Base-by-base conservation (phyloP, 129 eudicot species). In the Deinandra increscens region DNA sequence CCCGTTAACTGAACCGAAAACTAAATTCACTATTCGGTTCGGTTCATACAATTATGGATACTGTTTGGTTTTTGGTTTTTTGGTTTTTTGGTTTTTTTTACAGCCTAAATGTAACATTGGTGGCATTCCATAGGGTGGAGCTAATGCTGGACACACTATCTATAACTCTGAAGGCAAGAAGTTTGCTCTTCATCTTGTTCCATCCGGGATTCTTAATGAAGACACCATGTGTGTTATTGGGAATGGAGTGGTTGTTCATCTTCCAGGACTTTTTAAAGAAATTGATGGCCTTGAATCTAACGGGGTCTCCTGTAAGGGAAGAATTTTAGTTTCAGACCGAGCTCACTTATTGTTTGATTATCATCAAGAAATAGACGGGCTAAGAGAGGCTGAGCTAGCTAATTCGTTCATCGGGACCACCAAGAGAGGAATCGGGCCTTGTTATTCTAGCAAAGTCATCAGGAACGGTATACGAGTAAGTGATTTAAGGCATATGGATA, bases 121-220 rank as follows among this genome's bases (percentile, higher is more conserved):
- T 36, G 14, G 0, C 11, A 19, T 68, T 34, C 7, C 6, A 9
- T 65, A 94, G 99, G 99, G 99, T 70, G 99, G 99, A 69, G 97
- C 99, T 58, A 94, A 94, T 78, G 99, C 99, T 60, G 99, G 99
- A 29, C 99, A 94, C 84, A 94, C 99, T 20, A 94, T 94, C 14
- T 94, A 94, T 41, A 87, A 94, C 55, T 82, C 97, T 4, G 97
- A 94, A 84, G 99, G 99, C 3, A 89, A 94, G 71, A 94, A 94
- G 75, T 94, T 94, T 84, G 96, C 99, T 6, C 96, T 94, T 63
- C 99, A 94, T 80, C 95, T 94, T 51, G 97, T 94, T 59, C 99
- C 99, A 1, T 94, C 99, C 3, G 99, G 99, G 44, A 94, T 94
- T 70, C 96, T 94, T 5, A 89, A 94, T 17, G 91, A 89, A 74